Conservation (phyloP, 139 green algal genomes). For the Closterium sp. region DNA sequence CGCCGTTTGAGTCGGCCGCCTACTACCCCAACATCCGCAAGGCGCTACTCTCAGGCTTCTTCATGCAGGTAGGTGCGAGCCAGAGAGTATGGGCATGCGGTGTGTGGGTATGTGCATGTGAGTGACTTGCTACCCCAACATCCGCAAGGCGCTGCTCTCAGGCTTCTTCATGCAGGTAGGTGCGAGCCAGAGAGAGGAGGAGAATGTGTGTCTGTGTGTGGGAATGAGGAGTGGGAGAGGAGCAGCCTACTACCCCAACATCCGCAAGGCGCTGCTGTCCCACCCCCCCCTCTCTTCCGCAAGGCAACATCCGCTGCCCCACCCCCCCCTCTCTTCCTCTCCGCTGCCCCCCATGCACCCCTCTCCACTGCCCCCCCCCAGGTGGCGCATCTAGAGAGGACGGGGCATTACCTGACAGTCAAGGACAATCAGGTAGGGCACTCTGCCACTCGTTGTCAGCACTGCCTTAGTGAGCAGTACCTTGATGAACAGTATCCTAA, state of each 20-base stretch:
- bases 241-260: slow-evolving; percentile 82
- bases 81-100: too few species aligned
- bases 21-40: slow-evolving; percentile 99
- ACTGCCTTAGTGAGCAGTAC: background rate
- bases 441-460: too few species aligned
- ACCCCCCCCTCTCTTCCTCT: background rate
- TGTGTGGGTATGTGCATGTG: background rate
- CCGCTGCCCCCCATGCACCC: background rate
- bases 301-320: too few species aligned
- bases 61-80: slow-evolving; percentile 81
- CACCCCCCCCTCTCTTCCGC: too few species aligned
- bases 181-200: too few species aligned
- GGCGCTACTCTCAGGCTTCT: slow-evolving; percentile 87
- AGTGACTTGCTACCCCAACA: slow-evolving; percentile 74
- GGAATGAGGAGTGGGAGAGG: background rate
- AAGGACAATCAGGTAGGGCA: slow-evolving; percentile 91
- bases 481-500: background rate
- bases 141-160: slow-evolving; percentile 86
- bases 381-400: slow-evolving; percentile 85
- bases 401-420: slow-evolving; percentile 95
- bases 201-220: too few species aligned
- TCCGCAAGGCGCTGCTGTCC: slow-evolving; percentile 88
- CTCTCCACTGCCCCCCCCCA: background rate
- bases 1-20: slow-evolving; percentile 71
- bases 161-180: slow-evolving; percentile 95